Base-by-base conservation (phyloP, 371 early-diverging fungal species). In the Blyttiomyces sp. region DNA sequence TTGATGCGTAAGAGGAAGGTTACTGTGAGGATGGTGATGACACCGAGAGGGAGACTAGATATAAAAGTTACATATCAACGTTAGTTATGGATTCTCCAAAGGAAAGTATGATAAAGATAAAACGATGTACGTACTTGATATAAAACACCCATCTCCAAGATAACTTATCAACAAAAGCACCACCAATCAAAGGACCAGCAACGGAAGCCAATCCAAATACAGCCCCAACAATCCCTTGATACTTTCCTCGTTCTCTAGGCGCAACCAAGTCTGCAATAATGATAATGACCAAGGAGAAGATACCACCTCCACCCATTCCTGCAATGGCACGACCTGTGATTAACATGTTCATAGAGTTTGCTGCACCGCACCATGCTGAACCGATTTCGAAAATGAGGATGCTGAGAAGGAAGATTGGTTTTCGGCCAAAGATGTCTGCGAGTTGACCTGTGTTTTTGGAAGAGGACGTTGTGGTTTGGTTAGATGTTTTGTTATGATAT, bases 391-490 rank as follows among this genome's bases (percentile, higher is more conserved):
- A 91, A 16, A 85, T 42, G 27, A 60, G 36, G 42, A 86, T 74
- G 28, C 84, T 81, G 49, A 74, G 58, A 26, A 88, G 50, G 28
- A 85, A 68, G 21, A 81, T 77, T 39, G 64, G 60, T 66, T 87
- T 87, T 13, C 88, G 82, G 21, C 88, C 91, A 71, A 88, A 88
- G 66, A 88, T 86, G 58, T 88, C 87, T 3, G 86, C 77, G 52
- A 85, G 70, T 61, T 84, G 79, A 5, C 86, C 77, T n/a, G n/a
- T n/a, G n/a, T n/a, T n/a, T n/a, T n/a, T n/a, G n/a, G n/a, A n/a
- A n/a, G n/a, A n/a, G n/a, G n/a, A n/a, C n/a, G n/a, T n/a, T n/a
- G n/a, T n/a, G n/a, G n/a, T n/a, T n/a, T n/a, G n/a, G n/a, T n/a
- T n/a, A n/a, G n/a, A n/a, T n/a, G n/a, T n/a, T n/a, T n/a, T n/a